These are phyloP conservation scores for Tetrahymena elliotti DNA, from an alignment of 73 alveolate genomes.

Conservation along the genomic window DNA sequence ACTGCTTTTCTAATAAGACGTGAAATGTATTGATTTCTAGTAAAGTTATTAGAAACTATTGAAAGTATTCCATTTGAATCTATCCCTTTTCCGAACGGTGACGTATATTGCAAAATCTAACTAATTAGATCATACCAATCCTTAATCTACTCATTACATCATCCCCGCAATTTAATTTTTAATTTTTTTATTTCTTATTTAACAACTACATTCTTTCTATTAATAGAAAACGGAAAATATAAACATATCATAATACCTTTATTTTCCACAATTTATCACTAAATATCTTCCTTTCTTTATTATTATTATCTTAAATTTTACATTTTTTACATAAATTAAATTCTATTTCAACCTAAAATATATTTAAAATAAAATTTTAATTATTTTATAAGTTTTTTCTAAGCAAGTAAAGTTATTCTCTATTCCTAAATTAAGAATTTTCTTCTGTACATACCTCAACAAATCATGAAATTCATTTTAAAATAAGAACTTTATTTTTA, in stretches of 20 bases:
- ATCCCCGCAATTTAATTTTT: neutral
- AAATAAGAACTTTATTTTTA: too few relatives aligned
- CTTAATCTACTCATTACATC: neutral
- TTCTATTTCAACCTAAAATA: too few relatives aligned
- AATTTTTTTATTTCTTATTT: neutral
- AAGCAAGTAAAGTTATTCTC: too few relatives aligned
- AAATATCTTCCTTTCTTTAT: neutral
- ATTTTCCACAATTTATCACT: neutral
- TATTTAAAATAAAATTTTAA: too few relatives aligned
- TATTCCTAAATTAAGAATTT: too few relatives aligned
- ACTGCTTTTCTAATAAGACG: neutral
- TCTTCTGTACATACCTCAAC: too few relatives aligned
- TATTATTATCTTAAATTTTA: too few relatives aligned
- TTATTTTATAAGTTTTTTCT: too few relatives aligned
- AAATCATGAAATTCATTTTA: too few relatives aligned
- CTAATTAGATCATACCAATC: neutral
- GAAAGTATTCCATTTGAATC: neutral
- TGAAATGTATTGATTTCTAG: neutral
- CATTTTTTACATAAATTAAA: too few relatives aligned
- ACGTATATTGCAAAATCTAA: neutral
- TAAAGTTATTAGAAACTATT: neutral
- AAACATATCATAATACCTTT: too few relatives aligned
- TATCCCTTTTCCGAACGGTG: neutral
- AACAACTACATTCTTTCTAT: neutral
- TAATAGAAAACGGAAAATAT: neutral